These are phyloP conservation scores for Gelatoporia subvermispora DNA, from an alignment of 768 basidiomycete species.

Conservation along the genomic window DNA sequence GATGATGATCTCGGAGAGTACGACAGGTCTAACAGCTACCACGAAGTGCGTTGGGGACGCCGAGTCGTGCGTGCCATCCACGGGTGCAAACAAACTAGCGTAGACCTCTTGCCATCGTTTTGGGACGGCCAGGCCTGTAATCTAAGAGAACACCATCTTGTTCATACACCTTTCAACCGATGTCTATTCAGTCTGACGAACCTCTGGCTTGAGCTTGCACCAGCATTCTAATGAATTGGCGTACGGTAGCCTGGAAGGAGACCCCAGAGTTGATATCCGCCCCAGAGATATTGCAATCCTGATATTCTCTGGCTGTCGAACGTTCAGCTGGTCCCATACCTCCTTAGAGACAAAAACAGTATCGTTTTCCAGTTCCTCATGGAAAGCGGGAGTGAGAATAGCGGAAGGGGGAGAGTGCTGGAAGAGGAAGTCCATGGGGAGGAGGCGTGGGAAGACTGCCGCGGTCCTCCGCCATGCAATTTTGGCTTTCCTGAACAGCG, in stretches of 20 bases:
- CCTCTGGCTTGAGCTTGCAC: slow-evolving; percentile 33
- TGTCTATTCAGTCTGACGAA: slow-evolving; percentile 26
- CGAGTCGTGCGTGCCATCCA: background rate
- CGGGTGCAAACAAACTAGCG: slow-evolving; percentile 5
- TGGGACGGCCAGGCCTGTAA: slow-evolving; percentile 7
- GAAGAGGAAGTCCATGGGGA: slow-evolving; percentile 17
- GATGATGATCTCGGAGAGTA: slow-evolving; percentile 19
- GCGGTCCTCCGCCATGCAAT: background rate
- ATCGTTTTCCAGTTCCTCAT: slow-evolving; percentile 3
- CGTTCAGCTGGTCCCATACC: slow-evolving; percentile 8
- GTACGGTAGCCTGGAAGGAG: slow-evolving; percentile 4
- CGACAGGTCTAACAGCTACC: slow-evolving; percentile 10
- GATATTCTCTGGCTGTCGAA: background rate
- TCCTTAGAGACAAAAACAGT: slow-evolving; percentile 7
- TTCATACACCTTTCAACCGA: background rate
- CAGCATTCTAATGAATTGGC: slow-evolving; percentile 27
- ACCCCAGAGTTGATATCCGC: background rate
- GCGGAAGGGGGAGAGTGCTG: slow-evolving; percentile 10
- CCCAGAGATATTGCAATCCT: slow-evolving; percentile 11
- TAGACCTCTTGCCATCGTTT: slow-evolving; percentile 13
- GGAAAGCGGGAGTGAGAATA: slow-evolving; percentile 3
- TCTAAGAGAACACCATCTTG: slow-evolving; percentile 2
- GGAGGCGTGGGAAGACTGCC: slow-evolving; percentile 5
- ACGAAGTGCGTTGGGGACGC: slow-evolving; percentile 7
- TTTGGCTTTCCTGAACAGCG: no score